phyloP scores from a whole-genome alignment of 2,329 filamentous ascomycete species.

The Onygenales sp. region DNA sequence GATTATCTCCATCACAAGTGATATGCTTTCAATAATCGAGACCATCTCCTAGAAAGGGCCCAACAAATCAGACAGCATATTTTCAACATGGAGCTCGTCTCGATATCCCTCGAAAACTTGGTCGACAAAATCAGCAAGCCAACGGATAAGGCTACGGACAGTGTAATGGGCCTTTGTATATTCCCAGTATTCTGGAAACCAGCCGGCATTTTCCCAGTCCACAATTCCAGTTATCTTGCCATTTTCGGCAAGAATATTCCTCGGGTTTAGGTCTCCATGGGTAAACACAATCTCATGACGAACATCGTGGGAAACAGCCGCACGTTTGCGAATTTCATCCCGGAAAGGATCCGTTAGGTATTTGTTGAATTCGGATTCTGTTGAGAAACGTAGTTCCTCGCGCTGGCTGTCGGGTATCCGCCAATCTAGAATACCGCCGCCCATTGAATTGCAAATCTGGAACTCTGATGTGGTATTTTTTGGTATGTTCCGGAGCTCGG shows the following conservation, averaged over 20 bases:
- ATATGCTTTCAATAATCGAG: no score
- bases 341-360: constrained; percentile 9
- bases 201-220: constrained; percentile 22
- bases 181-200: constrained; percentile 24
- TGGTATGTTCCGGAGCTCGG: constrained; percentile 7
- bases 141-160: constrained; percentile 5
- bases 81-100: constrained; percentile 9
- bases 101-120: constrained; percentile 11
- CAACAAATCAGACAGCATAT: constrained; percentile 11
- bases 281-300: constrained; percentile 20
- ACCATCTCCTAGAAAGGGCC: constrained; percentile 6
- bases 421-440: constrained; percentile 10
- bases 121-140: constrained; percentile 12
- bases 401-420: constrained; percentile 10
- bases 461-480: neutral
- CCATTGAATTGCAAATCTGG: constrained; percentile 9
- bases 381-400: constrained; percentile 8
- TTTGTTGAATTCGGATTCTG: constrained; percentile 10
- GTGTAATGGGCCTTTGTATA: constrained; percentile 17
- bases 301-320: constrained; percentile 7
- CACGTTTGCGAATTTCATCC: constrained; percentile 6
- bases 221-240: constrained; percentile 18
- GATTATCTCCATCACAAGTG: constrained; percentile 1
- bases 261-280: constrained; percentile 18
- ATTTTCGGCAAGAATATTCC: constrained; percentile 20